Percentiles rank a stretch among this genome's conserved stretches.
These are phyloP conservation scores for Candida maesae DNA, from an alignment of 805 yeast species.

Conservation along the genomic window DNA sequence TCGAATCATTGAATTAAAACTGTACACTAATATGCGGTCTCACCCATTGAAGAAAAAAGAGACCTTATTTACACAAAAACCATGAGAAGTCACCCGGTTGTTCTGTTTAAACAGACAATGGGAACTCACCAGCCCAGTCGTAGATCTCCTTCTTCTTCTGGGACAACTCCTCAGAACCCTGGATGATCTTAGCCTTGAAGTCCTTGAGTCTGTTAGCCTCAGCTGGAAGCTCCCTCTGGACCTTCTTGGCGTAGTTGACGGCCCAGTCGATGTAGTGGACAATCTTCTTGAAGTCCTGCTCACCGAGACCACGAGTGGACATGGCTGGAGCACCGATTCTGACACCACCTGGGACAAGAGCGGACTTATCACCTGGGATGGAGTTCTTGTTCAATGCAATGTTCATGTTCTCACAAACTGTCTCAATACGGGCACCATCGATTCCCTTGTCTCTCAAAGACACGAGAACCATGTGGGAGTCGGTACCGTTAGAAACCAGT, in stretches of 20 bases:
- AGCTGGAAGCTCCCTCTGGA: constrained; percentile 78
- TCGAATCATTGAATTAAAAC: no score
- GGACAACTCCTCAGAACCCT: constrained; percentile 65
- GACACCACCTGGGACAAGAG: constrained; percentile 92
- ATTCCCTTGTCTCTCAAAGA: constrained; percentile 71
- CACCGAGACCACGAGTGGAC: constrained; percentile 96
- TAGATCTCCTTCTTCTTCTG: constrained; percentile 73
- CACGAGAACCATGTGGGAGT: constrained; percentile 86
- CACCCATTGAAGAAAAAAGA: background rate
- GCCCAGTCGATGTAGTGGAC: constrained; percentile 79
- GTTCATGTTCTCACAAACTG: constrained; percentile 82
- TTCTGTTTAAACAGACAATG: constrained; percentile 50
- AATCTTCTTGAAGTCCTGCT: constrained; percentile 77
- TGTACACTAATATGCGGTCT: no score
- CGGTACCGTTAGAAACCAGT: constrained; percentile 91
- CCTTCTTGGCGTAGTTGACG: constrained; percentile 66
- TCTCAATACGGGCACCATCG: constrained; percentile 96
- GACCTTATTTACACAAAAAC: background rate
- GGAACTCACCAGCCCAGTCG: constrained; percentile 89
- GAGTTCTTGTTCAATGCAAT: constrained; percentile 96
- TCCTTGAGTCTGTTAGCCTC: constrained; percentile 95
- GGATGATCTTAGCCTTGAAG: constrained; percentile 78
- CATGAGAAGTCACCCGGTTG: no score
- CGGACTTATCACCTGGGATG: constrained; percentile 94
- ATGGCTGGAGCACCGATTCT: constrained; percentile 98